Evolutionary conservation across 306 rosid species (phyloP).

Genomic region (Hylodesmum podocarpum): DNA sequence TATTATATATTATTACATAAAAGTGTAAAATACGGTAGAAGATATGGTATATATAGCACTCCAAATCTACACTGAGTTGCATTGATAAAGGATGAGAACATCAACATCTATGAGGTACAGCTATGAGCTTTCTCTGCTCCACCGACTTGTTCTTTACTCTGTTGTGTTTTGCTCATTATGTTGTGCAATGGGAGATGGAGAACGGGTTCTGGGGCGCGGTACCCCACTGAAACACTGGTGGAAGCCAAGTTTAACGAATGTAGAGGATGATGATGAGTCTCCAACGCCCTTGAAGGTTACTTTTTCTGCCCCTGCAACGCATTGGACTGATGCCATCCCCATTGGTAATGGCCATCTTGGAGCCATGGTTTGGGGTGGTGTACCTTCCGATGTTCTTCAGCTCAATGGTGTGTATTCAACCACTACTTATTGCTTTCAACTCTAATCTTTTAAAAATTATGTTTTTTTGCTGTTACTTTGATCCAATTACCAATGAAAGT

Average conservation of each 20-base stretch:
- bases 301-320: conserved; percentile 60
- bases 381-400: conserved; percentile 67
- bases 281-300: conserved; percentile 62
- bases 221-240: conserved; percentile 56
- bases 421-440: not conserved
- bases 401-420: conserved; percentile 61
- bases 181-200: conserved; percentile 47
- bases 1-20: too few relatives aligned
- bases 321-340: conserved; percentile 91
- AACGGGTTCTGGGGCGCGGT: conserved; percentile 45
- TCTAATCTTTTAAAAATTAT: not conserved
- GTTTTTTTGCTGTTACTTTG: not conserved
- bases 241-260: conserved; percentile 44
- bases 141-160: conserved; percentile 7
- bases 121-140: not conserved
- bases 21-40: too few relatives aligned
- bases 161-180: not conserved
- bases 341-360: conserved; percentile 95
- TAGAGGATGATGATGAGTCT: conserved; percentile 21
- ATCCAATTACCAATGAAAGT: not conserved
- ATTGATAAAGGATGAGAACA: not conserved
- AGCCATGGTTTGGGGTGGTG: conserved; percentile 95
- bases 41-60: too few relatives aligned
- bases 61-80: too few relatives aligned
- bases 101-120: not conserved